Evolutionary conservation across 805 yeast genomes (phyloP), one percentile per base, ranked within the genome.

Genomic region (Saturnispora bothae): DNA sequence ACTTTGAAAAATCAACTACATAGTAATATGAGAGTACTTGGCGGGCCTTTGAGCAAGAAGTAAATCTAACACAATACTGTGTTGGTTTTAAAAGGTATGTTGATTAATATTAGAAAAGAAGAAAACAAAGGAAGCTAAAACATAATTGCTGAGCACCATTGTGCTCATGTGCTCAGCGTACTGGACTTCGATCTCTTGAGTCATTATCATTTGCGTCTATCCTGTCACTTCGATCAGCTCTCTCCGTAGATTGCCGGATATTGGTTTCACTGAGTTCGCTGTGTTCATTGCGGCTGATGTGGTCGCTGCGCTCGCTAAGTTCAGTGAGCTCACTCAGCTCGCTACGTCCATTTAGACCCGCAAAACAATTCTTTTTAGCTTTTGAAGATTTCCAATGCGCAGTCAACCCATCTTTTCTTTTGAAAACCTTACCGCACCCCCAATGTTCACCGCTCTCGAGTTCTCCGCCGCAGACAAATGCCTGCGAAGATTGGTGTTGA

Each of bases 341-440:
- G n/a, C n/a, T n/a, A n/a, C n/a, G n/a, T n/a, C n/a, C n/a, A 17
- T 39, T 35, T 14, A 45, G 19, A 28, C 44, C 48, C 32, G 50
- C 47, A 12, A 59, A 49, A 41, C 63, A 59, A 42, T 53, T 56
- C 42, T 47, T 53, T 23, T 48, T 53, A 9, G 63, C 62, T 48
- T 57, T 59, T 17, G 54, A 52, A 6, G 58, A 51, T 38, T 53
- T 52, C 63, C 63, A 59, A 36, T 59, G 63, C 1, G 63, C 62
- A n/a, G 56, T 43, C 19, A 59, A 44, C 1, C 63, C 63, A 38
- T 59, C 63, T 36, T 57, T 58, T 14, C 63, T 43, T 38, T 56
- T 56, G 35, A 59, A 59, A n/a, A 40, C 41, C 42, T 56, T 59
- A 18, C 60, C 59, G 39, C 63, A 59, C 4, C 63, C 63, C 63